A percentile compares a stretch with the other conserved stretches of the same genome.
These are phyloP conservation scores for Venturia asperata DNA, from an alignment of 2,329 filamentous ascomycete species.

Conservation along the genomic window DNA sequence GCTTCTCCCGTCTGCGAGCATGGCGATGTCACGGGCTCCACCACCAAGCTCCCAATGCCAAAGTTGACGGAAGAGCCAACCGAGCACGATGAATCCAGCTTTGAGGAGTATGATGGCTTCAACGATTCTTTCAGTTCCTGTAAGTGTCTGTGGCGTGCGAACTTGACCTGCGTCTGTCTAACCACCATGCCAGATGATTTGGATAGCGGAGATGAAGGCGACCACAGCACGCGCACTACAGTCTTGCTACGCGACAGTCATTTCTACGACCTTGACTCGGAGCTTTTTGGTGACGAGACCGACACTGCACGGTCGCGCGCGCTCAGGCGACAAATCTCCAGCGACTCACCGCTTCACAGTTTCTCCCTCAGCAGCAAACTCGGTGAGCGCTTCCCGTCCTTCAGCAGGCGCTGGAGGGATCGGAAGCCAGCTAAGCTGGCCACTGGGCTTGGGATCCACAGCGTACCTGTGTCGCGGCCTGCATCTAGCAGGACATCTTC, in stretches of 20 bases:
- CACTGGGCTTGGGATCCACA: slow-evolving; percentile 33
- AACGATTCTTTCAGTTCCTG: slow-evolving; percentile 58
- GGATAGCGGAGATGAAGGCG: slow-evolving; percentile 3
- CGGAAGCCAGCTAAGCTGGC: slow-evolving; percentile 35
- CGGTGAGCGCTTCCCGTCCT: slow-evolving; percentile 51
- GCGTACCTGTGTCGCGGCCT: slow-evolving; percentile 46
- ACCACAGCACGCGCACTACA: slow-evolving; percentile 24
- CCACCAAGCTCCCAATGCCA: slow-evolving; percentile 56
- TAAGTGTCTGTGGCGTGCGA: slow-evolving; percentile 43
- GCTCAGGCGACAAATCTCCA: slow-evolving; percentile 51
- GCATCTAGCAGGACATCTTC: slow-evolving; percentile 74
- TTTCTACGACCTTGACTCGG: slow-evolving; percentile 57
- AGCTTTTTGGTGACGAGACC: slow-evolving; percentile 55
- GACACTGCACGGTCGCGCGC: slow-evolving; percentile 46
- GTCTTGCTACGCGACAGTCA: slow-evolving; percentile 42
- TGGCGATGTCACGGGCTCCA: slow-evolving; percentile 51
- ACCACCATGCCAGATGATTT: slow-evolving; percentile 12
- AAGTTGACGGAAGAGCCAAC: slow-evolving; percentile 75
- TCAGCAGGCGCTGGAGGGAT: slow-evolving; percentile 49
- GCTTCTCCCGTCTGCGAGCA: slow-evolving; percentile 43
- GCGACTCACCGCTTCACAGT: slow-evolving; percentile 54
- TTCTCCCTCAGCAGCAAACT: slow-evolving; percentile 52
- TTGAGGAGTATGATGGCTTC: slow-evolving; percentile 43
- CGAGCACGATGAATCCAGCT: slow-evolving; percentile 54
- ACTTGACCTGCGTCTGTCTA: not conserved